A percentile compares a stretch with the other conserved stretches of the same genome.
Conservation (phyloP, 306 rosid genomes). For the Vicia faba region DNA sequence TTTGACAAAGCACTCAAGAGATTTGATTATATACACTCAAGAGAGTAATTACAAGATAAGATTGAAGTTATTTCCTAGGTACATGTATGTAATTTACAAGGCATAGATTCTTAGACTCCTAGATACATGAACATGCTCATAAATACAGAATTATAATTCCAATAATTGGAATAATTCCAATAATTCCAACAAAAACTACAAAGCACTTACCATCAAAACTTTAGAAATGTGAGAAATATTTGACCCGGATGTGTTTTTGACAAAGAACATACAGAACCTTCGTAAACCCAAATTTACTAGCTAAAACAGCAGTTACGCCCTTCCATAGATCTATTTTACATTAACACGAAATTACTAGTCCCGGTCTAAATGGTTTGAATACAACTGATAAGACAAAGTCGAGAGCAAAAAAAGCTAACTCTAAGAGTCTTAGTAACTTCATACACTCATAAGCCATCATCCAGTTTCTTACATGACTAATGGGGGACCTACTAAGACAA, state of each 20-base stretch:
- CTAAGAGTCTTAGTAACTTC: constrained; percentile 4
- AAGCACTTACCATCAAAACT: neutral
- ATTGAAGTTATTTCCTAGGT: no score
- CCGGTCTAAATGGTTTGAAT: neutral
- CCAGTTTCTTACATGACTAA: constrained; percentile 12
- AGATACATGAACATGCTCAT: no score
- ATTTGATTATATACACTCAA: no score
- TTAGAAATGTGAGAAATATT: constrained; percentile 9
- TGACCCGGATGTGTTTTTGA: neutral
- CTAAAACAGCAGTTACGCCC: constrained; percentile 9
- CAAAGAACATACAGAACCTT: constrained; percentile 1
- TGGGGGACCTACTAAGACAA: neutral
- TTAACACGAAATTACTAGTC: constrained; percentile 18
- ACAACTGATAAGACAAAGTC: constrained; percentile 4
- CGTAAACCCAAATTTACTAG: neutral
- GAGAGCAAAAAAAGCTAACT: constrained; percentile 13
- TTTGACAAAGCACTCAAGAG: no score
- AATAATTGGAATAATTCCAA: no score
- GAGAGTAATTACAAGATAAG: no score
- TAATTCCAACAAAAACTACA: constrained; percentile 20
- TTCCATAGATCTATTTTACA: constrained; percentile 7
- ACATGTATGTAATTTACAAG: no score
- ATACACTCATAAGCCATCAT: constrained; percentile 8
- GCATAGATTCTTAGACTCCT: no score
- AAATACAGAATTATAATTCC: no score